A percentile compares a stretch with the other conserved stretches of the same genome.
Evolutionary conservation across 345 rosid species (phyloP).

Genomic region (Acer saccharum): DNA sequence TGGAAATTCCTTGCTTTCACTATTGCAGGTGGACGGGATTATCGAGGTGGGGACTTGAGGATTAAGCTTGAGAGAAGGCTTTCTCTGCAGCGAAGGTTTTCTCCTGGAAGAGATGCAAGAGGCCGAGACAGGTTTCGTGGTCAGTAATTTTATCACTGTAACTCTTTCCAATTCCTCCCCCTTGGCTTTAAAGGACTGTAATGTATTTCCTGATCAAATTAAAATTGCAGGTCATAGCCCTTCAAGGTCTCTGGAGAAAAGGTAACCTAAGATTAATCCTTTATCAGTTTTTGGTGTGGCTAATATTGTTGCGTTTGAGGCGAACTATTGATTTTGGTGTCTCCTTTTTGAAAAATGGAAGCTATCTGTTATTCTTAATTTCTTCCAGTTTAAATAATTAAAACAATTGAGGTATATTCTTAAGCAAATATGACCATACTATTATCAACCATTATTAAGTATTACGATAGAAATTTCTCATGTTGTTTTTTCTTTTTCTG

Average conservation of each 20-base stretch:
- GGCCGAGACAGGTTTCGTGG: constrained; percentile 46
- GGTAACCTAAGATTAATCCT: constrained; percentile 39
- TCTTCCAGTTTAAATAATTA: neutral
- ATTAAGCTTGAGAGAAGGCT: constrained; percentile 71
- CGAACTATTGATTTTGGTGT: neutral
- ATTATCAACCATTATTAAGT: neutral
- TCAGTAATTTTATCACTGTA: constrained; percentile 35
- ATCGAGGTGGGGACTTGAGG: constrained; percentile 76
- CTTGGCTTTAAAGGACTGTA: neutral
- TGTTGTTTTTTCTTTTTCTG: neutral
- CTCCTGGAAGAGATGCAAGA: constrained; percentile 57
- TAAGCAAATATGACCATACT: neutral
- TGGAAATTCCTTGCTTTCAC: constrained; percentile 30
- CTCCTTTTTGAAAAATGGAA: neutral
- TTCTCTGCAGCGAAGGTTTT: constrained; percentile 62
- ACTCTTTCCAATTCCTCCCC: neutral
- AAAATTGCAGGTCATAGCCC: constrained; percentile 68
- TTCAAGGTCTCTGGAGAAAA: constrained; percentile 54
- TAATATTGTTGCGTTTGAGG: neutral
- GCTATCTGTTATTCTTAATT: neutral
- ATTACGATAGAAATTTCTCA: neutral
- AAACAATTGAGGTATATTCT: neutral
- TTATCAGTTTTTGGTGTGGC: neutral
- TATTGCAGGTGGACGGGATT: constrained; percentile 60
- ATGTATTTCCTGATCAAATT: constrained; percentile 12